A percentile compares a stretch with the other conserved stretches of the same genome.
phyloP scores from a whole-genome alignment of 345 rosid genomes.

The Euphorbia peplus region DNA sequence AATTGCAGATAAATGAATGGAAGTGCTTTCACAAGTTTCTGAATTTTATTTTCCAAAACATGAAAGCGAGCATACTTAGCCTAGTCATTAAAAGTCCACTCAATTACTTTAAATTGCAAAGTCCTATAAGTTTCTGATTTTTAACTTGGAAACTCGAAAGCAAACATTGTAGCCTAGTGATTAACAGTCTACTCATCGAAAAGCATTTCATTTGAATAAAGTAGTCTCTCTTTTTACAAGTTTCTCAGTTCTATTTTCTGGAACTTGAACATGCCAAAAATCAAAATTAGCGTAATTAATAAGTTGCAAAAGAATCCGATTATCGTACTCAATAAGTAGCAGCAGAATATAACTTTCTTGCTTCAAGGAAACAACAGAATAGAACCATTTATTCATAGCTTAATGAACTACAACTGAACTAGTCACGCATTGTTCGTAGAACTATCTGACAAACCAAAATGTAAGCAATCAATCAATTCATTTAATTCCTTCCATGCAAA shows the following conservation, averaged over 20 bases:
- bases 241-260: background rate
- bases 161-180: no score
- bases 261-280: background rate
- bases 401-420: background rate
- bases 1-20: background rate
- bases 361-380: background rate
- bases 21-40: background rate
- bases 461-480: background rate
- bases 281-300: background rate
- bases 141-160: no score
- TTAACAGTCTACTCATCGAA: no score
- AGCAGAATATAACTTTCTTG: no score
- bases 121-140: no score
- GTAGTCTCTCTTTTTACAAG: no score
- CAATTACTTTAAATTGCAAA: no score
- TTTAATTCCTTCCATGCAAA: background rate
- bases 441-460: slow-evolving; percentile 2
- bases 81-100: no score
- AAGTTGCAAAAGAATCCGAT: background rate
- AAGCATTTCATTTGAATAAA: no score
- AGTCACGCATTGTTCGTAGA: background rate
- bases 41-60: background rate
- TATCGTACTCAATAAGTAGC: no score
- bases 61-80: no score
- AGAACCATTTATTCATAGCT: background rate